Conservation (phyloP, 2,329 filamentous ascomycete species). For the Acrocalymma vagum region DNA sequence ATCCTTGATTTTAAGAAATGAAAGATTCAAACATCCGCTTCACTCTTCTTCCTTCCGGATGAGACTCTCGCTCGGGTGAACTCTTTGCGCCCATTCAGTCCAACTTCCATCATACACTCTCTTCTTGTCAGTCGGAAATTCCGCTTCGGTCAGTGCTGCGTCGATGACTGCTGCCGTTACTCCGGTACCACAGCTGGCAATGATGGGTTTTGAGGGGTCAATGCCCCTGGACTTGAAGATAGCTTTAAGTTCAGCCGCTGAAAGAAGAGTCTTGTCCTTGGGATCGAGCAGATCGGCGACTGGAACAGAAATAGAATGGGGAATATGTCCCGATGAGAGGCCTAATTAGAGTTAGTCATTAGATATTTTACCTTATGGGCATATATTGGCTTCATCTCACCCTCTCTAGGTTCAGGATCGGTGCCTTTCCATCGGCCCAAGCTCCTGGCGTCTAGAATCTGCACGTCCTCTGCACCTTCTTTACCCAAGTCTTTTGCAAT, state of each 20-base stretch:
- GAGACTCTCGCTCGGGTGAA: slow-evolving; percentile 67
- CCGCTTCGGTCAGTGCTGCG: slow-evolving; percentile 81
- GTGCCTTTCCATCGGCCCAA: slow-evolving; percentile 81
- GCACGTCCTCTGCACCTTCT: slow-evolving; percentile 82
- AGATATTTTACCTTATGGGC: not conserved
- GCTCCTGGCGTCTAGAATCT: slow-evolving; percentile 88
- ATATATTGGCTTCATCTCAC: slow-evolving; percentile 40
- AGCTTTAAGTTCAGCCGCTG: slow-evolving; percentile 74
- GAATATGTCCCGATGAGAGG: slow-evolving; percentile 89
- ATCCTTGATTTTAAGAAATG: too few species aligned
- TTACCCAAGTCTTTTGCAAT: slow-evolving; percentile 80
- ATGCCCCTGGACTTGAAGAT: slow-evolving; percentile 84
- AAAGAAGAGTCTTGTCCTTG: slow-evolving; percentile 80
- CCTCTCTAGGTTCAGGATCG: slow-evolving; percentile 85
- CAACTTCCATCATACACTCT: slow-evolving; percentile 95
- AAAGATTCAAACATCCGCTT: too few species aligned
- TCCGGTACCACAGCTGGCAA: slow-evolving; percentile 90
- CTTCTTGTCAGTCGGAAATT: slow-evolving; percentile 73
- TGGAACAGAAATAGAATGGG: slow-evolving; percentile 83
- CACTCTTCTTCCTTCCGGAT: slow-evolving; percentile 61
- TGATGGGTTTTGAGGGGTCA: slow-evolving; percentile 80
- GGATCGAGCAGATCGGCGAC: slow-evolving; percentile 83
- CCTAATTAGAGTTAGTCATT: slow-evolving; percentile 31
- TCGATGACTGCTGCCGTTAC: slow-evolving; percentile 94
- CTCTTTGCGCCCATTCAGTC: slow-evolving; percentile 84